Evolutionary conservation across 139 green algal species (phyloP).

Genomic region (Desmodesmus armatus): DNA sequence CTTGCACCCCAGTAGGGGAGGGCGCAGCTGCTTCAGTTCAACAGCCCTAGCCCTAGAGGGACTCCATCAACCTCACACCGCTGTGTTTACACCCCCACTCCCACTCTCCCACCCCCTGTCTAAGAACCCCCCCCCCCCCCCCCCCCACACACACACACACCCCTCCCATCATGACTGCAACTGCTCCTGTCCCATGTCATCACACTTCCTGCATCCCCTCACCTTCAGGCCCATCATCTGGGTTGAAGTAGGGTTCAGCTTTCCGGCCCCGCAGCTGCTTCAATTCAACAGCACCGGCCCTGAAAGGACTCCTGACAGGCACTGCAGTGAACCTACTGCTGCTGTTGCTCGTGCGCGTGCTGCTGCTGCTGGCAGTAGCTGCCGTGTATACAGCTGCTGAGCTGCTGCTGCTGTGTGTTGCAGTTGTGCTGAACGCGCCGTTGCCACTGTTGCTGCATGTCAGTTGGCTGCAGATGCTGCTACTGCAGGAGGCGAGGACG

Average conservation of each 20-base stretch:
- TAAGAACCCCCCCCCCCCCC: too few relatives aligned
- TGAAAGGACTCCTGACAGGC: neutral
- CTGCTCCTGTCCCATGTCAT: too few relatives aligned
- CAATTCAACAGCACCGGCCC: neutral
- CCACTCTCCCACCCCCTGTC: too few relatives aligned
- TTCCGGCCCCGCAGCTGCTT: neutral
- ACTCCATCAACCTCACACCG: too few relatives aligned
- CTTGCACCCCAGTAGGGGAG: too few relatives aligned
- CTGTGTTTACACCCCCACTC: too few relatives aligned
- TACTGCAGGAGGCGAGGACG: too few relatives aligned
- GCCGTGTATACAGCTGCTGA: neutral
- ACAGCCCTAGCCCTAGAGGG: too few relatives aligned
- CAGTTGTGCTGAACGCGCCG: constrained; percentile 16
- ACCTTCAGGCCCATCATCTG: constrained; percentile 36
- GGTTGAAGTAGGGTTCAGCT: constrained; percentile 27
- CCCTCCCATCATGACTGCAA: too few relatives aligned
- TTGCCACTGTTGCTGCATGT: neutral
- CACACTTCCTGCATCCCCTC: too few relatives aligned
- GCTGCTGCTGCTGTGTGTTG: constrained; percentile 18
- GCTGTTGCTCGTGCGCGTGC: neutral
- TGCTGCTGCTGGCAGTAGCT: neutral
- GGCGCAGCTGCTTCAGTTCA: too few relatives aligned
- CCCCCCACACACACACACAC: too few relatives aligned
- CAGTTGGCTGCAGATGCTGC: neutral
- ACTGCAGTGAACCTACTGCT: neutral